Conservation (phyloP, 306 rosid species). For the Castanea sativa region DNA sequence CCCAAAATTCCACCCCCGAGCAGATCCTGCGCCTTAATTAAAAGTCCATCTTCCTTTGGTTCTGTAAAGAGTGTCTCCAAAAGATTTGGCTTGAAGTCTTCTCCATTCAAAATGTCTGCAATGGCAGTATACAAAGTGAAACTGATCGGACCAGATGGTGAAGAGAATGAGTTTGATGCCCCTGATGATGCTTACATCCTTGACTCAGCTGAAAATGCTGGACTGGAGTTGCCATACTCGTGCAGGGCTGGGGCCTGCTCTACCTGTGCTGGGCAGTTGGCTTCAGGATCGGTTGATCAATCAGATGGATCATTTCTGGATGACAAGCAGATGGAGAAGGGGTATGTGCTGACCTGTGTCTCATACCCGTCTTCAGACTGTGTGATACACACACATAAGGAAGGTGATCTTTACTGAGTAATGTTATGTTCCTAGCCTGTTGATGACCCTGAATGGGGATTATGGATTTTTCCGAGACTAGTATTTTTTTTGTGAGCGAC, state of each 20-base stretch:
- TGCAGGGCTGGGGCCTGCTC: conserved; percentile 89
- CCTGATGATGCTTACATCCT: conserved; percentile 62
- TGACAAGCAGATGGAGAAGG: conserved; percentile 51
- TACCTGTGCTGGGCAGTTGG: conserved; percentile 62
- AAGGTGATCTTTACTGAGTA: conserved; percentile 43
- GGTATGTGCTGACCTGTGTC: conserved; percentile 56
- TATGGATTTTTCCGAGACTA: not conserved
- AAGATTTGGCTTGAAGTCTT: conserved; percentile 52
- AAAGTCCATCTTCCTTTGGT: conserved; percentile 31
- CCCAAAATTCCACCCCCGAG: conserved; percentile 14
- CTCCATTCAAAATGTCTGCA: conserved; percentile 48
- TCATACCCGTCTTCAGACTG: conserved; percentile 57
- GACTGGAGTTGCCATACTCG: conserved; percentile 68
- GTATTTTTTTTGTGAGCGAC: not conserved
- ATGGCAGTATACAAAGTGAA: conserved; percentile 61
- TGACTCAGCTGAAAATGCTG: conserved; percentile 76
- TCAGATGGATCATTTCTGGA: conserved; percentile 63
- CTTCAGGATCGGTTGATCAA: conserved; percentile 55
- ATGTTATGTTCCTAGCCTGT: not conserved
- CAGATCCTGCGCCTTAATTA: conserved; percentile 32
- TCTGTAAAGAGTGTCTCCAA: conserved; percentile 40
- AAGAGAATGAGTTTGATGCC: conserved; percentile 59
- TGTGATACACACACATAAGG: conserved; percentile 67
- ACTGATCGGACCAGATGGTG: conserved; percentile 60
- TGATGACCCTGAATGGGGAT: not conserved